These are phyloP conservation scores for Calophaca sinica DNA, from an alignment of 306 rosid genomes.

Conservation along the genomic window DNA sequence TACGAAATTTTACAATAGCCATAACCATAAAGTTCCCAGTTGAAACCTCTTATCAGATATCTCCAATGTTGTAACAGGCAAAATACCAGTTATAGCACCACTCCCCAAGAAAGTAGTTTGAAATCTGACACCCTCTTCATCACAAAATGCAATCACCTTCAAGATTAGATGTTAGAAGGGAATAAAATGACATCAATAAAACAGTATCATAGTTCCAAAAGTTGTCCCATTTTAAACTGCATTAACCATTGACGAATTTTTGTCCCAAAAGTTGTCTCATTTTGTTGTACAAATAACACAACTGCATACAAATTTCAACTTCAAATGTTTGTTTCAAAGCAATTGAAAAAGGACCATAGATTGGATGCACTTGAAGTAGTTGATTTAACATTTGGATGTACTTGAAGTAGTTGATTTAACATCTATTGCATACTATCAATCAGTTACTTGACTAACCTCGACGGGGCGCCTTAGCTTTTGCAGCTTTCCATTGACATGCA, in stretches of 20 bases:
- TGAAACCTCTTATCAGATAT: conserved; percentile 84
- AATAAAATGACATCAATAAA: conserved; percentile 22
- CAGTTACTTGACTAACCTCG: conserved; percentile 63
- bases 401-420: no score
- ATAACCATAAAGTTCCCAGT: conserved; percentile 28
- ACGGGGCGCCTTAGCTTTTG: conserved; percentile 75
- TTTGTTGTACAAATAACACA: no score
- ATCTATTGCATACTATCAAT: conserved; percentile 28
- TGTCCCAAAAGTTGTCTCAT: no score
- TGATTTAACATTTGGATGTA: no score
- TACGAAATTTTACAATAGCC: background rate
- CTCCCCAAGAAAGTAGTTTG: conserved; percentile 96
- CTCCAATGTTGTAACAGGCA: conserved; percentile 69
- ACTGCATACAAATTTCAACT: background rate
- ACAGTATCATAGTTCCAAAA: conserved; percentile 11
- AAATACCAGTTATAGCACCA: conserved; percentile 85
- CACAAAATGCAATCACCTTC: conserved; percentile 95
- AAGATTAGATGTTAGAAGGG: conserved; percentile 39
- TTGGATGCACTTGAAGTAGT: no score
- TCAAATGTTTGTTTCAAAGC: background rate
- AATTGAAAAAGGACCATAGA: background rate
- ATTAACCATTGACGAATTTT: no score
- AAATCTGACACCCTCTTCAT: conserved; percentile 96
- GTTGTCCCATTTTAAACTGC: no score
- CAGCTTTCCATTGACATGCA: conserved; percentile 63